A percentile compares a stretch with the other conserved stretches of the same genome.
phyloP scores from a whole-genome alignment of 768 basidiomycete genomes.

The Termitomyces sp. region DNA sequence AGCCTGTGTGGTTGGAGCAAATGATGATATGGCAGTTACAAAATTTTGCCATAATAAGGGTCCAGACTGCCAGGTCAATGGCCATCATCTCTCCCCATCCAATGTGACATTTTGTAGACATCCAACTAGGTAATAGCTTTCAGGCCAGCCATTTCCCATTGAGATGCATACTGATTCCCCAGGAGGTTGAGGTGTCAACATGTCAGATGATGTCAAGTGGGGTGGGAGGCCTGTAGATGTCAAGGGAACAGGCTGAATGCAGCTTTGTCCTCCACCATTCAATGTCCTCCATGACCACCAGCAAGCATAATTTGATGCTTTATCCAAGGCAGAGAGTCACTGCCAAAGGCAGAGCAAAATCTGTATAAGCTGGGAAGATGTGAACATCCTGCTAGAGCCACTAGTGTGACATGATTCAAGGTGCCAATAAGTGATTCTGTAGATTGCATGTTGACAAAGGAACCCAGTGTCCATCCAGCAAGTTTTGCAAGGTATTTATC shows the following conservation, averaged over 20 bases:
- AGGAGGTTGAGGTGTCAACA: constrained; percentile 21
- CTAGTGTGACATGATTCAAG: neutral
- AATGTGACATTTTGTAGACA: neutral
- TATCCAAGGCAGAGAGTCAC: neutral
- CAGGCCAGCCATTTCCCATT: constrained; percentile 29
- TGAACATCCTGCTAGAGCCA: neutral
- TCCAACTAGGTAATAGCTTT: constrained; percentile 2
- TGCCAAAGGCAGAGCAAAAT: neutral
- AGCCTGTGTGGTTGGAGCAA: no score
- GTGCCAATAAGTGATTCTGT: neutral
- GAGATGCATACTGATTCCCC: neutral
- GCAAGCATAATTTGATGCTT: neutral
- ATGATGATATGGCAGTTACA: no score
- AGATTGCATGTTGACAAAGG: neutral
- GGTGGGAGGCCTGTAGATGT: constrained; percentile 6
- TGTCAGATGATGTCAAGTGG: constrained; percentile 14
- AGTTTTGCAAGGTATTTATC: neutral
- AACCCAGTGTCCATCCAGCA: neutral
- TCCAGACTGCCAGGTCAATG: no score
- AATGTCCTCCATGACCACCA: neutral
- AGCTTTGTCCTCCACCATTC: neutral
- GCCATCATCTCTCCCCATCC: no score
- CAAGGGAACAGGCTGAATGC: constrained; percentile 1
- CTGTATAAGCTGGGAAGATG: neutral
- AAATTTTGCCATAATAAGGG: no score